Evolutionary conservation across 2,329 filamentous ascomycete genomes (phyloP).

Genomic region (Alternaria hordeiaustralica): DNA sequence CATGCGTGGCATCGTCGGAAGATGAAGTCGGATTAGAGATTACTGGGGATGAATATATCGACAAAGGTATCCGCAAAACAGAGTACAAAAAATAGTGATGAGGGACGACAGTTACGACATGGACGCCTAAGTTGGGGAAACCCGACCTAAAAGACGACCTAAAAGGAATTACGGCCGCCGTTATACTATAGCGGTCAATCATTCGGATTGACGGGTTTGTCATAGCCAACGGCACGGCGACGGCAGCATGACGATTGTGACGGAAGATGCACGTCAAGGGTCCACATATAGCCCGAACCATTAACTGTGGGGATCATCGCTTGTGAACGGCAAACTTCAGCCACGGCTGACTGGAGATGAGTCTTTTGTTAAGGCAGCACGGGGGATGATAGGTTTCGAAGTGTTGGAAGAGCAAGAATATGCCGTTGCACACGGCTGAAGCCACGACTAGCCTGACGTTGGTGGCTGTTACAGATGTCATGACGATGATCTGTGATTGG

Average conservation of each 20-base stretch:
- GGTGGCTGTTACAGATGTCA: conserved; percentile 1
- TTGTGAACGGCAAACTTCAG: background rate
- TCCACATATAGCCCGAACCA: conserved; percentile 4
- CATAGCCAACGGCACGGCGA: background rate
- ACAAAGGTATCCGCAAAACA: background rate
- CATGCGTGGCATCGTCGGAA: conserved; percentile 6
- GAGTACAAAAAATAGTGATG: background rate
- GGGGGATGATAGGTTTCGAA: background rate
- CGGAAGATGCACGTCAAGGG: conserved; percentile 7
- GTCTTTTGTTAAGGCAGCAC: background rate
- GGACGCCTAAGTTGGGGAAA: background rate
- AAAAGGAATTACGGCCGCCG: background rate
- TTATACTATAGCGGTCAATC: background rate
- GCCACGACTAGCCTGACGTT: background rate
- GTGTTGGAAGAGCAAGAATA: background rate
- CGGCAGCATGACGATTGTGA: conserved; percentile 9
- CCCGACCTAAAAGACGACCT: background rate
- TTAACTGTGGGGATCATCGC: background rate
- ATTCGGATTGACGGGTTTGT: background rate
- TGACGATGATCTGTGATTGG: background rate
- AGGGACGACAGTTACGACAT: background rate
- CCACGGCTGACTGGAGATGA: background rate
- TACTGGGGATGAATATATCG: background rate
- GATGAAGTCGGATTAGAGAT: too few relatives aligned
- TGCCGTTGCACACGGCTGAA: background rate